These are phyloP conservation scores for Meyerozyma athensensis DNA, from an alignment of 1,139 yeast genomes.

Conservation along the genomic window DNA sequence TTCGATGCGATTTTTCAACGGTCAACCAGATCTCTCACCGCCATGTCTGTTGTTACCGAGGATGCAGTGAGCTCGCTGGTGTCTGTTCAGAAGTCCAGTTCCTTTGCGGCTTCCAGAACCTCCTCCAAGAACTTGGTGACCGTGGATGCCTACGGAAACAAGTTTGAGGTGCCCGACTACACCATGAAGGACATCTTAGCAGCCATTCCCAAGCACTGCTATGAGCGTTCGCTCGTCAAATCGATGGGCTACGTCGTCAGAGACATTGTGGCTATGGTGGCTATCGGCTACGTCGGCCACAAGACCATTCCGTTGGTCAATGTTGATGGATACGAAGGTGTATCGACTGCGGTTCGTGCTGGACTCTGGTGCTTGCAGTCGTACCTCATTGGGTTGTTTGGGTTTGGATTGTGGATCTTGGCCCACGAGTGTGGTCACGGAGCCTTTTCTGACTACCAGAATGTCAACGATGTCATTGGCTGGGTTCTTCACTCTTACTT, in stretches of 20 bases:
- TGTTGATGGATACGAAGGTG: slow-evolving; percentile 11
- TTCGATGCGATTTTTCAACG: slow-evolving; percentile 2
- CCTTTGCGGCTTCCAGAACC: slow-evolving; percentile 16
- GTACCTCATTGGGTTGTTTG: slow-evolving; percentile 40
- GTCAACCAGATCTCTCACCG: neutral
- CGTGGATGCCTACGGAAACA: slow-evolving; percentile 51
- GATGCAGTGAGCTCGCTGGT: slow-evolving; percentile 4
- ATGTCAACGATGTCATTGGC: slow-evolving; percentile 54
- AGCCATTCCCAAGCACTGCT: slow-evolving; percentile 61
- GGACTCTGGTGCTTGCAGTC: slow-evolving; percentile 53
- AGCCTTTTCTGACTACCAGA: slow-evolving; percentile 53
- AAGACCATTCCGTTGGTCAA: slow-evolving; percentile 44
- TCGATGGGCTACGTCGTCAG: slow-evolving; percentile 56
- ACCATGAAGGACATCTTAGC: slow-evolving; percentile 56
- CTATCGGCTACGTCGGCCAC: slow-evolving; percentile 44
- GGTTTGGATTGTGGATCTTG: slow-evolving; percentile 57
- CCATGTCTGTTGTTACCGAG: slow-evolving; percentile 3
- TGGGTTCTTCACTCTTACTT: slow-evolving; percentile 57
- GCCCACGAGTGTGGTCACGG: slow-evolving; percentile 68
- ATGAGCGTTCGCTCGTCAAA: slow-evolving; percentile 45
- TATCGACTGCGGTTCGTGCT: slow-evolving; percentile 41
- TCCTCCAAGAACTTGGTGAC: slow-evolving; percentile 30
- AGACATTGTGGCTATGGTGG: slow-evolving; percentile 43
- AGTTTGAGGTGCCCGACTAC: slow-evolving; percentile 58
- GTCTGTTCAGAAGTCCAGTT: slow-evolving; percentile 1